Evolutionary conservation across 768 basidiomycete species (phyloP).

Genomic region (Pleurotus citrinopileatus): DNA sequence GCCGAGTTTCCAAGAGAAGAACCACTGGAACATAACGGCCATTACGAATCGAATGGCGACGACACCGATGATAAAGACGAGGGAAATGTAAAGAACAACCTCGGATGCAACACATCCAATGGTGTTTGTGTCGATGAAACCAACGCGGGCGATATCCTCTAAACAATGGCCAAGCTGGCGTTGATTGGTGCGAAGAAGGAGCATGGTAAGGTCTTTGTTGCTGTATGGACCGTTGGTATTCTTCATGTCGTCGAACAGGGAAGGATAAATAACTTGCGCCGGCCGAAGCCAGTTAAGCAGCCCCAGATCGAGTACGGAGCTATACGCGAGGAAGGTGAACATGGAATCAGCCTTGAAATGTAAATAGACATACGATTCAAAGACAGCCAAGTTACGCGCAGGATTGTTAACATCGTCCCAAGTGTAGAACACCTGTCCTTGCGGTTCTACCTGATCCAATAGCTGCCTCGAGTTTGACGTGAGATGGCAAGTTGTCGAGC

Average conservation of each 20-base stretch:
- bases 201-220: slow-evolving; percentile 86
- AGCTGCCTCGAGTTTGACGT: slow-evolving; percentile 46
- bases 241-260: slow-evolving; percentile 78
- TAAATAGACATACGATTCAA: slow-evolving; percentile 70
- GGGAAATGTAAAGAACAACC: slow-evolving; percentile 92
- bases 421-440: slow-evolving; percentile 90
- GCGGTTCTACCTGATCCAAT: slow-evolving; percentile 47
- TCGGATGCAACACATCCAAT: slow-evolving; percentile 96
- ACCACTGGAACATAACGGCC: slow-evolving; percentile 98
- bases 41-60: slow-evolving; percentile 93
- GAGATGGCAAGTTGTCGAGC: slow-evolving; percentile 71
- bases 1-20: slow-evolving; percentile 93
- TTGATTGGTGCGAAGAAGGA: slow-evolving; percentile 70
- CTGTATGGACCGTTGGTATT: slow-evolving; percentile 68
- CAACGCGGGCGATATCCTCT: slow-evolving; percentile 81
- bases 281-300: slow-evolving; percentile 83
- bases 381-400: slow-evolving; percentile 85
- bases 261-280: slow-evolving; percentile 79
- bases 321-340: slow-evolving; percentile 26
- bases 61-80: slow-evolving; percentile 96
- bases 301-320: slow-evolving; percentile 84
- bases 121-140: slow-evolving; percentile 90
- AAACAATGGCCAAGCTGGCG: slow-evolving; percentile 74
- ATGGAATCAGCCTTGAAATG: slow-evolving; percentile 3
- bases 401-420: slow-evolving; percentile 81